phyloP scores from a whole-genome alignment of 768 basidiomycete genomes.

The Fibroporia radiculosa region DNA sequence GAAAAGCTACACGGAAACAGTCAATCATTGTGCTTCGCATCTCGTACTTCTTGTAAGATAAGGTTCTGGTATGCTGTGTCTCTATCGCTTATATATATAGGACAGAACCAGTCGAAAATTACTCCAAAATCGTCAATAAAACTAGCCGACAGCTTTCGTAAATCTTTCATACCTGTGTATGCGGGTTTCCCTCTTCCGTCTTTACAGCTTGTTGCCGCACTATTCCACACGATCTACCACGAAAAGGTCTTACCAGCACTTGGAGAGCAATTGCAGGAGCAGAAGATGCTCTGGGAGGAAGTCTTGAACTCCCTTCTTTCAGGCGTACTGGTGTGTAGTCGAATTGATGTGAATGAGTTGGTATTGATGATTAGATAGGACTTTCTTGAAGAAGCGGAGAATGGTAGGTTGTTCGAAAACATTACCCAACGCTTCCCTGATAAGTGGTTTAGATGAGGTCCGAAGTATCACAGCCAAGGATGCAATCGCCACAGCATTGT shows the following conservation, averaged over 20 bases:
- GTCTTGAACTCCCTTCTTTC: conserved; percentile 42
- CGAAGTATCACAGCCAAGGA: conserved; percentile 14
- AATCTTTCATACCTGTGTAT: conserved; percentile 39
- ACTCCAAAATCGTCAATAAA: conserved; percentile 30
- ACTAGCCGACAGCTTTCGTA: conserved; percentile 34
- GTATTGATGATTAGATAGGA: conserved; percentile 10
- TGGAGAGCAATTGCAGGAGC: conserved; percentile 12
- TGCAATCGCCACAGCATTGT: conserved; percentile 21
- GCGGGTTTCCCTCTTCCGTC: conserved; percentile 28
- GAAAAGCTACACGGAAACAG: conserved; percentile 25
- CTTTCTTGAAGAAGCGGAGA: conserved; percentile 23
- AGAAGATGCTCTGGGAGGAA: conserved; percentile 35
- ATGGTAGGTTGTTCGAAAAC: conserved; percentile 14
- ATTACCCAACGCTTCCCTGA: background rate
- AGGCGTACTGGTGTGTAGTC: conserved; percentile 37
- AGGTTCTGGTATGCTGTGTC: no score
- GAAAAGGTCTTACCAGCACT: conserved; percentile 27
- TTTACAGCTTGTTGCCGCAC: conserved; percentile 31
- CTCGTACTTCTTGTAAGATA: conserved; percentile 35
- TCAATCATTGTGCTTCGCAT: conserved; percentile 35
- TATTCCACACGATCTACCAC: conserved; percentile 33
- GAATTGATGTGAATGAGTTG: no score
- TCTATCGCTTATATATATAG: background rate
- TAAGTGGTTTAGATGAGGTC: background rate
- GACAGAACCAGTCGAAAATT: conserved; percentile 31